Base-by-base conservation (phyloP, 345 rosid species). In the Lepidium sativum region DNA sequence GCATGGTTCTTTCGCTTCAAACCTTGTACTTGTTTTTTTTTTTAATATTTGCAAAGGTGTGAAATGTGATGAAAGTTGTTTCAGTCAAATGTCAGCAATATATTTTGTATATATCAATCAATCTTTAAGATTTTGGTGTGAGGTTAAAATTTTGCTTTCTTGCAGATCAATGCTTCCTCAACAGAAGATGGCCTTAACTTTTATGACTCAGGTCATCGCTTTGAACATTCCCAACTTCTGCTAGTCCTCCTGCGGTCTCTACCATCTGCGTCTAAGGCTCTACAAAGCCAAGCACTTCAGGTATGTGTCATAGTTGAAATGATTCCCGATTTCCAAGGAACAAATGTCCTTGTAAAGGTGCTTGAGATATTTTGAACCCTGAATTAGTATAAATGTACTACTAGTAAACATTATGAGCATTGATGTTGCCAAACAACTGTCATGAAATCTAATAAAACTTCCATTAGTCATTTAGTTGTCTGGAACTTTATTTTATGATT, bases 101-200 rank as follows among this genome's bases (percentile, higher is more conserved):
- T 35, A 23, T 37, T 29, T 65, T 43, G 18, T 35, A 15, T 39
- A 31, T 17, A 23, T 39, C 4, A 33, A 23, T 49, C 57, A 32
- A 23, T 39, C 60, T 50, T 41, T 42, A 13, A 41, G 55, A 50
- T 51, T 40, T 34, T 65, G 41, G 47, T 47, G 23, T 42, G 54
- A 50, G 32, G 49, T 58, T 65, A 42, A 21, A 51, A 21, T 35
- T 5, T 51, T 67, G 34, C 60, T 67, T 58, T 41, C 54, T 69
- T 82, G 71, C 95, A 95, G 99, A 86, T 95, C 47, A 95, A 95
- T 79, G 95, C 95, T 71, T 83, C 99, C 66, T 86, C 97, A 70
- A 77, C 92, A 29, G 97, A 88, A 67, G 92, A 95, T 77, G 89
- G 84, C 67, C 82, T 91, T 68, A 88, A 88, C 80, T 86, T 88